Base-by-base conservation (phyloP, 768 basidiomycete species). In the Ramaria rubella region DNA sequence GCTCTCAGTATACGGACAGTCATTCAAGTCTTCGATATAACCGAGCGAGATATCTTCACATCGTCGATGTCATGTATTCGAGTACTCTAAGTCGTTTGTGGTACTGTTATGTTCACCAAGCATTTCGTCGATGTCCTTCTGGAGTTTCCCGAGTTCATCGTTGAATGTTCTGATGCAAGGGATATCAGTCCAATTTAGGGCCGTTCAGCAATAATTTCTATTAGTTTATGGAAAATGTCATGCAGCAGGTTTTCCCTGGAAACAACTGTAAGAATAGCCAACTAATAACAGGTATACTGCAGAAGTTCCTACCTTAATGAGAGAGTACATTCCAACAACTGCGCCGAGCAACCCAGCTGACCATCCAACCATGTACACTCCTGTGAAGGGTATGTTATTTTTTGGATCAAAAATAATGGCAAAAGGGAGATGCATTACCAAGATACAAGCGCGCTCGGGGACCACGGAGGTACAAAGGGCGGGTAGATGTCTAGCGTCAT, bases 11-110 rank as follows among this genome's bases (percentile, higher is more conserved):
- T 1, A 30, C 24, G 7, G 17, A 44, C 30, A 34, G 31, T 30
- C 17, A 15, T 9, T 5, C 55, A 58, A 21, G 57, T 31, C 50
- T 24, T 1, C 74, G 83, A 62, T 66, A 92, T 93, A 94, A 90
- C 68, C 30, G 92, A 68, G 60, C 86, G 75, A 92, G 92, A 95
- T 11, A 83, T 77, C 45, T 90, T 76, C 36, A 84, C 73, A 56
- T 76, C 71, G 63, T 83, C 82, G n/a, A n/a, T n/a, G n/a, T n/a
- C n/a, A n/a, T n/a, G n/a, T n/a, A n/a, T n/a, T n/a, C n/a, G n/a
- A n/a, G n/a, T n/a, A n/a, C n/a, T n/a, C n/a, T n/a, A n/a, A n/a
- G n/a, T n/a, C n/a, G n/a, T n/a, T n/a, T n/a, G n/a, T n/a, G n/a
- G n/a, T n/a, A n/a, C n/a, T n/a, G n/a, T n/a, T n/a, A n/a, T n/a